phyloP scores from a whole-genome alignment of 805 yeast genomes.

The Candida tallmaniae region DNA sequence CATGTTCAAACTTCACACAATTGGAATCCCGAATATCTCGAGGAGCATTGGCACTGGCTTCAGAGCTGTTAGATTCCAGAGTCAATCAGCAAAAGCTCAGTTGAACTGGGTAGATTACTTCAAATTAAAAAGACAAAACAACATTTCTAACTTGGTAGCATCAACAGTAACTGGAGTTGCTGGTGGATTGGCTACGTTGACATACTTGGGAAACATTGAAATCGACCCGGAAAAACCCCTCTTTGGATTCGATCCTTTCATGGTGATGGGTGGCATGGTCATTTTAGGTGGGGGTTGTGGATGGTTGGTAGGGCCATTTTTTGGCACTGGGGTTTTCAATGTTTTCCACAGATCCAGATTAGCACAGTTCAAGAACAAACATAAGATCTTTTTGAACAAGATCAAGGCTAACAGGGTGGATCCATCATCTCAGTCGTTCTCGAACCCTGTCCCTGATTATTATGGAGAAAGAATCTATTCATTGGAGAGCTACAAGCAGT shows the following conservation, averaged over 20 bases:
- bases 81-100: conserved; percentile 8
- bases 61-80: conserved; percentile 1
- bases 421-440: conserved; percentile 83
- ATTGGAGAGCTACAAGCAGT: conserved; percentile 80
- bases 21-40: not conserved
- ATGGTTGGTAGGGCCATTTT: conserved; percentile 74
- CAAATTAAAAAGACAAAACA: conserved; percentile 67
- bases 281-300: conserved; percentile 72
- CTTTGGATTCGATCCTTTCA: conserved; percentile 85
- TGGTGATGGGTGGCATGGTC: conserved; percentile 72
- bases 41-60: not conserved
- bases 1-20: not conserved
- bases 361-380: conserved; percentile 51
- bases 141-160: conserved; percentile 61
- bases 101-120: conserved; percentile 82
- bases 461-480: conserved; percentile 95
- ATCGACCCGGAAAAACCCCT: conserved; percentile 84
- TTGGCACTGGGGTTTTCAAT: conserved; percentile 68
- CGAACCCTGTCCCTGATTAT: conserved; percentile 97
- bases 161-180: conserved; percentile 63
- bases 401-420: conserved; percentile 81
- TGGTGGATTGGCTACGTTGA: conserved; percentile 69
- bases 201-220: conserved; percentile 71
- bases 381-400: conserved; percentile 69
- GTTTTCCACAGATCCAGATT: conserved; percentile 45